phyloP scores from a whole-genome alignment of 2,329 filamentous ascomycete genomes.

The Lasiodiplodia hormozganensis region DNA sequence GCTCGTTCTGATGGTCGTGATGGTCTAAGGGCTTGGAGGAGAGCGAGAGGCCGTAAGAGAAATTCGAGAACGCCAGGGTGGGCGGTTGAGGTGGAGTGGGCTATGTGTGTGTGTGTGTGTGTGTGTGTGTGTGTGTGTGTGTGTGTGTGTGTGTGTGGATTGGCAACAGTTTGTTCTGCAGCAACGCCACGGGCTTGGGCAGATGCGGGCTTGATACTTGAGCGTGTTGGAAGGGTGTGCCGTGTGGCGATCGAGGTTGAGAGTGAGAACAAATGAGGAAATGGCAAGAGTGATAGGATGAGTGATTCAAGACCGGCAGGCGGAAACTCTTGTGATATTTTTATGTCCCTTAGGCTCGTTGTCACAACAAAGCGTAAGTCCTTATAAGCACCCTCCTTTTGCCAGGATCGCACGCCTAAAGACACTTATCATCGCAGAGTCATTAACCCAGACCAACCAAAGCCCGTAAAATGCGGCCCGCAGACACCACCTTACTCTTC shows the following conservation, averaged over 20 bases:
- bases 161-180: background rate
- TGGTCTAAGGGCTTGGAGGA: slow-evolving; percentile 2
- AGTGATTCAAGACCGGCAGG: too few species aligned
- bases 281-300: background rate
- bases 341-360: background rate
- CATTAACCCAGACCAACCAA: background rate
- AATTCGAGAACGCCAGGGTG: slow-evolving; percentile 2
- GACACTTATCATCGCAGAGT: background rate
- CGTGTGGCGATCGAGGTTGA: background rate
- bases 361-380: background rate
- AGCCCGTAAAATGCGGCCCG: background rate
- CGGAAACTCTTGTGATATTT: background rate
- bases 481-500: background rate
- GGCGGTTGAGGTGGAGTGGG: background rate
- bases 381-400: background rate
- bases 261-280: background rate
- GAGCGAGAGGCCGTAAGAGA: slow-evolving; percentile 6
- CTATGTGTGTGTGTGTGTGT: background rate
- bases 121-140: too few species aligned
- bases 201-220: too few species aligned
- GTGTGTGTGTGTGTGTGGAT: background rate
- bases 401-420: background rate
- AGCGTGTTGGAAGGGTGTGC: background rate
- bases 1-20: background rate
- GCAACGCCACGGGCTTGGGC: too few species aligned